Evolutionary conservation across 2,329 filamentous ascomycete species (phyloP).

Genomic region (Lachnum nothofagi): DNA sequence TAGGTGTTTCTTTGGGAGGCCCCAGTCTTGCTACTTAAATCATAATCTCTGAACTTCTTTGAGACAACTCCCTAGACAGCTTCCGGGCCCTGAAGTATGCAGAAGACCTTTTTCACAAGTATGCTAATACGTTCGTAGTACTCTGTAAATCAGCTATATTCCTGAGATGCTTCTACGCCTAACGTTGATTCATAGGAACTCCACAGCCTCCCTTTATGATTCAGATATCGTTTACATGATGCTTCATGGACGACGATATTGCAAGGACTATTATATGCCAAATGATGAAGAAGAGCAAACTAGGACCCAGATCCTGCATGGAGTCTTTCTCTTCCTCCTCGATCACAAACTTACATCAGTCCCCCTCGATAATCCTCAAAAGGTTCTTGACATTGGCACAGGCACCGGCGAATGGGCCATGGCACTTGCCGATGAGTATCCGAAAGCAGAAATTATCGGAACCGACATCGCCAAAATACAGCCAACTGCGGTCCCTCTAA

Average conservation of each 20-base stretch:
- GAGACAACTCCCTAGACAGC: too few species aligned
- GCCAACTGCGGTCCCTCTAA: constrained; percentile 52
- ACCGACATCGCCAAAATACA: constrained; percentile 57
- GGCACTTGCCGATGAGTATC: constrained; percentile 49
- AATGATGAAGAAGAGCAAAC: constrained; percentile 31
- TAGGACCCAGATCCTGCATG: constrained; percentile 28
- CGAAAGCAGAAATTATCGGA: constrained; percentile 49
- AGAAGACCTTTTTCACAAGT: too few species aligned
- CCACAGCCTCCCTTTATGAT: constrained; percentile 30
- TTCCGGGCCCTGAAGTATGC: too few species aligned
- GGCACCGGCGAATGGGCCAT: constrained; percentile 61
- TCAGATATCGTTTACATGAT: constrained; percentile 36
- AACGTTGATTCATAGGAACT: constrained; percentile 22
- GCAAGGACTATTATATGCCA: constrained; percentile 40
- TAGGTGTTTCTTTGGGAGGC: too few species aligned
- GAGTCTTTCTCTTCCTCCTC: constrained; percentile 26
- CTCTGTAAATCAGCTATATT: too few species aligned
- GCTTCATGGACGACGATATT: constrained; percentile 46
- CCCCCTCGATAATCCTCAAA: constrained; percentile 37
- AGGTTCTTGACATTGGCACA: constrained; percentile 44
- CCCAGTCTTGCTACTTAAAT: too few species aligned
- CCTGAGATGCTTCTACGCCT: neutral
- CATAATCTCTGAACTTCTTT: too few species aligned
- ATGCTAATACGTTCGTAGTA: too few species aligned
- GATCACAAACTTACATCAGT: constrained; percentile 27